Percentiles rank a stretch among this genome's conserved stretches.
Conservation (phyloP, 768 basidiomycete species). For the Strobilomyces echinocephalus region DNA sequence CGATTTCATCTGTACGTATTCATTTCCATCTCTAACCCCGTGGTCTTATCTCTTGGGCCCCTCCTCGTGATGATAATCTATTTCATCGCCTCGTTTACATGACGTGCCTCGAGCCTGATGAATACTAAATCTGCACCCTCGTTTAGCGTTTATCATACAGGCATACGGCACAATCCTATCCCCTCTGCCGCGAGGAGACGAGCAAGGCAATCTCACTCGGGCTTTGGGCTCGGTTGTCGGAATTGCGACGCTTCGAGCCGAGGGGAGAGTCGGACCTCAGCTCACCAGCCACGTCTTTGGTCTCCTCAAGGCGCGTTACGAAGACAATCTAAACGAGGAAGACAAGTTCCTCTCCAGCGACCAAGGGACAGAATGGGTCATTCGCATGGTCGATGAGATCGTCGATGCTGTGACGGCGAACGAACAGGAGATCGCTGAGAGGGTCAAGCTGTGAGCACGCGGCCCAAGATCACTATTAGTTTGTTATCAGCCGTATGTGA, state of each 20-base stretch:
- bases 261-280: conserved; percentile 81
- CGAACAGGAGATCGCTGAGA: conserved; percentile 36
- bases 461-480: conserved; percentile 20
- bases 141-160: conserved; percentile 80
- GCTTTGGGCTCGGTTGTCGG: conserved; percentile 81
- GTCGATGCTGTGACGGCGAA: conserved; percentile 63
- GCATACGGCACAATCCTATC: conserved; percentile 75
- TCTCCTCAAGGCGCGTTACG: conserved; percentile 74
- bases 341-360: conserved; percentile 80
- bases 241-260: conserved; percentile 79
- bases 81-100: conserved; percentile 27
- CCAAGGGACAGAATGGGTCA: conserved; percentile 85
- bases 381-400: conserved; percentile 77
- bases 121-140: conserved; percentile 22
- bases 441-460: conserved; percentile 56
- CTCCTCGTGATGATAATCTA: conserved; percentile 25
- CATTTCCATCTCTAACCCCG: conserved; percentile 29
- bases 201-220: conserved; percentile 83
- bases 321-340: conserved; percentile 56
- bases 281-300: conserved; percentile 87
- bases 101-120: conserved; percentile 32
- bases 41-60: conserved; percentile 28
- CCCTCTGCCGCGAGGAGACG: conserved; percentile 65
- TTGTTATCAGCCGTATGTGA: conserved; percentile 27
- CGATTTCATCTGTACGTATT: conserved; percentile 82